A percentile compares a stretch with the other conserved stretches of the same genome.
phyloP scores from a whole-genome alignment of 179 eudicot species.

The Amaranthus tricolor region DNA sequence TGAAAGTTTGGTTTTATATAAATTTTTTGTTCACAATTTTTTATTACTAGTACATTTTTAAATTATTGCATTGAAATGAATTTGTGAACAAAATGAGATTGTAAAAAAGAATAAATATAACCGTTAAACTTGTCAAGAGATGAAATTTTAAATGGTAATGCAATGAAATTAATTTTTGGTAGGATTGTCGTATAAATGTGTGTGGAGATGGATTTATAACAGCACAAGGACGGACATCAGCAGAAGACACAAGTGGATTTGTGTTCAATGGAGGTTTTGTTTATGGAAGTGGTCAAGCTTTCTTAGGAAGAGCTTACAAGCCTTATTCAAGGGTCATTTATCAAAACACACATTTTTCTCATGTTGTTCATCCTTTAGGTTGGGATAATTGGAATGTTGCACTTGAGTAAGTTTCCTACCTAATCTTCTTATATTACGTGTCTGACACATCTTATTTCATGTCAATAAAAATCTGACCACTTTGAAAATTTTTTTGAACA shows the following conservation, averaged over 20 bases:
- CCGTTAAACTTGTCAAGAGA: background rate
- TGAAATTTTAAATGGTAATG: too few relatives aligned
- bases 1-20: too few relatives aligned
- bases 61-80: background rate
- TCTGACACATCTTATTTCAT: background rate
- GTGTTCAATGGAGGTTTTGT: slow-evolving; percentile 49
- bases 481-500: too few relatives aligned
- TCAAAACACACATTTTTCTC: slow-evolving; percentile 36
- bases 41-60: background rate
- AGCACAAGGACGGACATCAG: slow-evolving; percentile 41
- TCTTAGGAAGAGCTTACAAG: slow-evolving; percentile 53
- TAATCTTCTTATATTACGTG: background rate
- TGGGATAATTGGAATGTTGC: slow-evolving; percentile 50
- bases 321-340: slow-evolving; percentile 55
- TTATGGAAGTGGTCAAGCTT: slow-evolving; percentile 39
- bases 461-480: background rate
- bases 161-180: background rate
- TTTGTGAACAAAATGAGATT: too few relatives aligned
- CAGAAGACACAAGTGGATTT: slow-evolving; percentile 48
- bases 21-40: background rate
- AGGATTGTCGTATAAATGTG: slow-evolving; percentile 43
- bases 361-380: slow-evolving; percentile 42
- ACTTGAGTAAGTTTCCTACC: slow-evolving; percentile 32
- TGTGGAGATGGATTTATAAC: slow-evolving; percentile 45
- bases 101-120: background rate